Evolutionary conservation across 768 basidiomycete genomes (phyloP).

Genomic region (Rhodotorula toruloides): DNA sequence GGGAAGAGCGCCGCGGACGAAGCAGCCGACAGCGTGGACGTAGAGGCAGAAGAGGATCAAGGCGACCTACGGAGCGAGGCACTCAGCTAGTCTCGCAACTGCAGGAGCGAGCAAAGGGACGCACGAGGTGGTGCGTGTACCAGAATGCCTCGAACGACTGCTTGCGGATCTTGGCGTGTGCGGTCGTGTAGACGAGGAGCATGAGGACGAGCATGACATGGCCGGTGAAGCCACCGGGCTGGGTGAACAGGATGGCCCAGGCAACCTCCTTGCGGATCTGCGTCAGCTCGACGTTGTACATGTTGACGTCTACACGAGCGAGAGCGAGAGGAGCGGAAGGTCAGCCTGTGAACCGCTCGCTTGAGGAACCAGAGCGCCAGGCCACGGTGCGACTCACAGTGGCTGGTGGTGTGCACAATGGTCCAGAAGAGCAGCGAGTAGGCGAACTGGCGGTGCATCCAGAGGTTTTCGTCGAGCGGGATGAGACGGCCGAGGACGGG

Average conservation of each 20-base stretch:
- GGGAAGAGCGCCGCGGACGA: conserved; percentile 62
- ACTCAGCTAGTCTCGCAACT: neutral
- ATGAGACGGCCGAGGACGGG: conserved; percentile 75
- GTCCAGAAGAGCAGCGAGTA: conserved; percentile 91
- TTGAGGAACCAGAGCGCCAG: too few species aligned
- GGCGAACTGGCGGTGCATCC: conserved; percentile 66
- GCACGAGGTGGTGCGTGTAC: conserved; percentile 74
- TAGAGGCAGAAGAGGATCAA: conserved; percentile 89
- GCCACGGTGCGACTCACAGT: too few species aligned
- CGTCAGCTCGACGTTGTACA: conserved; percentile 75
- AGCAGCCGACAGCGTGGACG: conserved; percentile 84
- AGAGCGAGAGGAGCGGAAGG: conserved; percentile 30
- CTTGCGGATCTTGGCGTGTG: conserved; percentile 76
- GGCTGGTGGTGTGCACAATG: conserved; percentile 86
- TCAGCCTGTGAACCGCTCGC: too few species aligned
- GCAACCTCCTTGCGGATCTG: conserved; percentile 76
- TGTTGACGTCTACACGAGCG: conserved; percentile 60
- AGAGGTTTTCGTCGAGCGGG: conserved; percentile 90
- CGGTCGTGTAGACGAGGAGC: conserved; percentile 76
- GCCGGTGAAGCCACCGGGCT: conserved; percentile 64
- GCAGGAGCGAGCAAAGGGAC: neutral
- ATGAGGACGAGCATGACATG: conserved; percentile 94
- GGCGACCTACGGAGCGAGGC: conserved; percentile 58
- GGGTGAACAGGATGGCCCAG: conserved; percentile 69
- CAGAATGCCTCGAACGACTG: conserved; percentile 95